Percentiles rank a stretch among this genome's conserved stretches.
These are phyloP conservation scores for Solanum lignicaule DNA, from an alignment of 257 asterid genomes.

Conservation along the genomic window DNA sequence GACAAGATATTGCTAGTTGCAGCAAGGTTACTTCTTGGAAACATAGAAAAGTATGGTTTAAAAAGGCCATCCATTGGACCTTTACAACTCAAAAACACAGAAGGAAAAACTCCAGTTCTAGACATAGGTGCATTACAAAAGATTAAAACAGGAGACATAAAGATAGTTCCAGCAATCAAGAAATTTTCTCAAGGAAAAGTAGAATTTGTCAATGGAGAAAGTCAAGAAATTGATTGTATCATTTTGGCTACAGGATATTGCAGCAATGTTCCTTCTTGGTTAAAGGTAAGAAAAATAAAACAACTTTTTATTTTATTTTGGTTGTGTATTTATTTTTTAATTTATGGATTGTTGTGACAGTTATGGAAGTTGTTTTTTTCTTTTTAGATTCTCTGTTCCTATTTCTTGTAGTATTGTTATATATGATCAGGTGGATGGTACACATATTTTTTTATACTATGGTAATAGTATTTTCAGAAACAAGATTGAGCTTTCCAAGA, in stretches of 20 bases:
- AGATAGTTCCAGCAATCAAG: slow-evolving; percentile 68
- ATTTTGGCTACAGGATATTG: slow-evolving; percentile 83
- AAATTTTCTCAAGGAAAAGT: slow-evolving; percentile 46
- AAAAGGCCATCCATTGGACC: slow-evolving; percentile 73
- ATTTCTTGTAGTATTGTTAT: slow-evolving; percentile 23
- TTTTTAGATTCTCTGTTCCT: slow-evolving; percentile 37
- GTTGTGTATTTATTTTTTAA: not conserved
- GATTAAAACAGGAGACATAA: slow-evolving; percentile 70
- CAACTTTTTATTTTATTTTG: not conserved
- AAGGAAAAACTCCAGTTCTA: slow-evolving; percentile 85
- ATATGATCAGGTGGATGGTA: slow-evolving; percentile 22
- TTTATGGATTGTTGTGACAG: slow-evolving; percentile 40
- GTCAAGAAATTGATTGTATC: slow-evolving; percentile 55
- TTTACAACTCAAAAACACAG: slow-evolving; percentile 53
- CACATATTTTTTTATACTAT: not conserved
- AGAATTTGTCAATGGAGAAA: slow-evolving; percentile 52
- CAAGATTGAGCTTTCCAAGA: slow-evolving; percentile 29
- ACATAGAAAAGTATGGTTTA: slow-evolving; percentile 53
- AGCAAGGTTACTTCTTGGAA: slow-evolving; percentile 59
- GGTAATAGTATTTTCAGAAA: not conserved
- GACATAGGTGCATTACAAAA: slow-evolving; percentile 69
- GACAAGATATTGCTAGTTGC: slow-evolving; percentile 49
- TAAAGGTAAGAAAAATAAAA: slow-evolving; percentile 40
- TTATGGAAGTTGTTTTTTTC: slow-evolving; percentile 52
- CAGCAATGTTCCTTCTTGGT: slow-evolving; percentile 94